Evolutionary conservation across 2,329 filamentous ascomycete species (phyloP), one percentile per base, ranked within the genome.

Genomic region (Fusarium sp.): DNA sequence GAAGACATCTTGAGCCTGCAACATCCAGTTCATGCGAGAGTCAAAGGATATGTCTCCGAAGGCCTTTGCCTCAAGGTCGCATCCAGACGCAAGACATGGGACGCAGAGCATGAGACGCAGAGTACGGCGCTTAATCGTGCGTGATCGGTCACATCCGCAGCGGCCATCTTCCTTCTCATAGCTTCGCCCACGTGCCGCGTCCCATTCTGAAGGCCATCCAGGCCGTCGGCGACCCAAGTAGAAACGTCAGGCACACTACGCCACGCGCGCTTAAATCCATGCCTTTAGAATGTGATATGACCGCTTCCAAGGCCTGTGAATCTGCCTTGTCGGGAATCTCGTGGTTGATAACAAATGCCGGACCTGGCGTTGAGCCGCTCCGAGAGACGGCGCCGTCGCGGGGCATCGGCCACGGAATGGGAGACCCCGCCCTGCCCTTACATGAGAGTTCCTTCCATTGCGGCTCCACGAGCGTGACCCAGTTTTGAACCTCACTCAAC

Each of bases 361-460:
- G 64, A 14, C 40, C 61, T 61, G 59, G 62, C 59, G 22, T 52
- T 66, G 52, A 61, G 62, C 50, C 59, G 58, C 54, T 61, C 65
- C 62, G 45, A 56, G 50, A 68, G 60, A 74, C 65, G 68, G 65
- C 35, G 71, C 69, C 59, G 65, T 69, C 65, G 63, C 50, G 57
- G 72, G 60, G 69, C 58, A 62, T 74, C 65, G 59, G 52, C 45
- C 42, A 60, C 65, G 64, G 60, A 47, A 65, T 63, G 68, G 57
- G 66, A 59, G 59, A 73, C 74, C 63, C 59, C 72, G 65, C 60
- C 50, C 40, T 38, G 47, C 33, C 47, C 36, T 50, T 63, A 54
- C 50, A 54, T 54, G 50, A 54, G 42, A 47, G 50, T 31, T 31
- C 27, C 50, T 54, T 54, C 50, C 27, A 54, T 45, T 74, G 72